These are phyloP conservation scores for Graphiopsis chlorocephala DNA, from an alignment of 2,329 filamentous ascomycete species.

Conservation along the genomic window DNA sequence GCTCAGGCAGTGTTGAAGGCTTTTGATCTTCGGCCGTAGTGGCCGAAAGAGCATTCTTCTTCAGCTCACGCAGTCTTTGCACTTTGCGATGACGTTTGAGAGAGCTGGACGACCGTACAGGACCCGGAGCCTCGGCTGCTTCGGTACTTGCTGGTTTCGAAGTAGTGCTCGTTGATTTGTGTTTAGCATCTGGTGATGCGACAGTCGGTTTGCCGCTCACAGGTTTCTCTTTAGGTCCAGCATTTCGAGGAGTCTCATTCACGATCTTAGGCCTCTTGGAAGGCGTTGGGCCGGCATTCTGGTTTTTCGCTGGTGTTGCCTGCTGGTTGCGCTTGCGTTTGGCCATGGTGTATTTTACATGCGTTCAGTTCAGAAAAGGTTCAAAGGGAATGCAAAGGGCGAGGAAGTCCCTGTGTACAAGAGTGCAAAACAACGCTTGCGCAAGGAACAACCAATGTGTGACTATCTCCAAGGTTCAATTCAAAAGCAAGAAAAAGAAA, in stretches of 20 bases:
- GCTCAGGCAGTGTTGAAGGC: background rate
- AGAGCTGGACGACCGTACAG: background rate
- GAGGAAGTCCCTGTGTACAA: background rate
- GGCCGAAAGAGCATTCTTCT: background rate
- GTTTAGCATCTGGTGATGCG: background rate
- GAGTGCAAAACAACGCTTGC: background rate
- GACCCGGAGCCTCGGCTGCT: background rate
- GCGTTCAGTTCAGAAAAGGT: background rate
- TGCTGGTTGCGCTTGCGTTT: constrained; percentile 13
- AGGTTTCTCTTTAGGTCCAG: background rate
- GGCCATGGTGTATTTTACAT: background rate
- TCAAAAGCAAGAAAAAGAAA: background rate
- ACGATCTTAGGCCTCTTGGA: background rate
- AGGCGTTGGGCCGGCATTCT: background rate
- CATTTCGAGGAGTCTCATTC: background rate
- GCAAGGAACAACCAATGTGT: background rate
- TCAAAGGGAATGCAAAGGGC: background rate
- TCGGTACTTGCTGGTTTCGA: background rate
- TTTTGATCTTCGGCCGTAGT: background rate
- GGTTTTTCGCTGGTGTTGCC: background rate
- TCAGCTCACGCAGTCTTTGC: background rate
- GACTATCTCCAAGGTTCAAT: no score
- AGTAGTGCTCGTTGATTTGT: background rate
- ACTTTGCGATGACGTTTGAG: background rate
- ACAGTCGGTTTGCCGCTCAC: background rate